These are phyloP conservation scores for Kluyveromyces wickerhamii DNA, from an alignment of 805 yeast species.

Conservation along the genomic window DNA sequence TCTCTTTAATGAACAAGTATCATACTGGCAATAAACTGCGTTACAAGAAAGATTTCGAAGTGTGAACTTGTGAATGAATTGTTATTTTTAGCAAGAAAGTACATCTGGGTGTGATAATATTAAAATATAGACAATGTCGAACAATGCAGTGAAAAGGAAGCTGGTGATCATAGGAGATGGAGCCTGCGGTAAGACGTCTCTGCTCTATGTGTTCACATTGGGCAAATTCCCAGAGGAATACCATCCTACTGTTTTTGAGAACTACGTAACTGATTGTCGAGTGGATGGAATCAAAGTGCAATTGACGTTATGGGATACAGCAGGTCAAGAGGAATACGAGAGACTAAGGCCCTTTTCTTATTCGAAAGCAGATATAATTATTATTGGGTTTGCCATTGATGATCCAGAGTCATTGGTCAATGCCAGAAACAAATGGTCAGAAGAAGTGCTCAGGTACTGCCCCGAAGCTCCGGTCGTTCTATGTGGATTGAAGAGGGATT, in stretches of 20 bases:
- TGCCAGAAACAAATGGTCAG: slow-evolving; percentile 81
- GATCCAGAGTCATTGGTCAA: slow-evolving; percentile 78
- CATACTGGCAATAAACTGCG: too few species aligned
- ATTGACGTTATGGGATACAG: slow-evolving; percentile 89
- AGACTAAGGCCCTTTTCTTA: slow-evolving; percentile 82
- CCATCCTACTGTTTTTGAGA: slow-evolving; percentile 92
- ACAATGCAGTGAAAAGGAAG: slow-evolving; percentile 48
- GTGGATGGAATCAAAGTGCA: slow-evolving; percentile 91
- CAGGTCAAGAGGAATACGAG: slow-evolving; percentile 95
- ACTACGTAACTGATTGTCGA: slow-evolving; percentile 88
- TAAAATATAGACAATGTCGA: slow-evolving; percentile 25
- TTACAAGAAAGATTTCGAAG: too few species aligned
- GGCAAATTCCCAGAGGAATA: slow-evolving; percentile 91
- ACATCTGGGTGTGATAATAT: too few species aligned
- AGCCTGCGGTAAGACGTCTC: slow-evolving; percentile 88
- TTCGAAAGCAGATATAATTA: slow-evolving; percentile 75
- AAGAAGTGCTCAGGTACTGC: slow-evolving; percentile 72
- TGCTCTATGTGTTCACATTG: slow-evolving; percentile 81
- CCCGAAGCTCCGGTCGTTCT: slow-evolving; percentile 71
- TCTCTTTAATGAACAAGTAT: too few species aligned
- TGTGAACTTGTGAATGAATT: too few species aligned
- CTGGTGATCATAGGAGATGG: slow-evolving; percentile 92
- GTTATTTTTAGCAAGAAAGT: too few species aligned
- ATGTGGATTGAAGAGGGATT: slow-evolving; percentile 80
- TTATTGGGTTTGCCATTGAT: slow-evolving; percentile 81